phyloP scores from a whole-genome alignment of 495 filamentous ascomycete species.

The Talaromyces wortmannii region DNA sequence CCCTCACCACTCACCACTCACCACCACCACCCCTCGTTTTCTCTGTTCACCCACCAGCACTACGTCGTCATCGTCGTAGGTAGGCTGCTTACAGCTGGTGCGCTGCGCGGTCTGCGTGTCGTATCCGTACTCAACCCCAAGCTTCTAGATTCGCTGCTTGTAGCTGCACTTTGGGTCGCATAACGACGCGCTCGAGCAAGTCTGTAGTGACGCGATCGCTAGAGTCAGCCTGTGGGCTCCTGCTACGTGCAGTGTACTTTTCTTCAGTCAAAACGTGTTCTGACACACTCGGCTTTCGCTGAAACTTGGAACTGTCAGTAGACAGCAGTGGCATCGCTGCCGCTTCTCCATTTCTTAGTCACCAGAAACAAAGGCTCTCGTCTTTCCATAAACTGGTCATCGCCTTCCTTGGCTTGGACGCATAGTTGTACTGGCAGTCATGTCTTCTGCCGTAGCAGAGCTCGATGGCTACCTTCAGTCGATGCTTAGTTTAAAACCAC shows the following conservation, averaged over 20 bases:
- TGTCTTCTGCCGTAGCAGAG: constrained; percentile 83
- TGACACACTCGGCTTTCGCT: not conserved
- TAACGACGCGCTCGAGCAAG: constrained; percentile 24
- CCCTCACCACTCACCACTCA: constrained; percentile 12
- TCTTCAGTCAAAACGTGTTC: not conserved
- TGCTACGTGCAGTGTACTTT: constrained; percentile 1
- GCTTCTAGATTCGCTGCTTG: constrained; percentile 4
- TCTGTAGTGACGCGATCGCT: constrained; percentile 36
- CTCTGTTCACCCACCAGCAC: constrained; percentile 5
- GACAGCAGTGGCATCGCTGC: not conserved
- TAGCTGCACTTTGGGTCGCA: not conserved
- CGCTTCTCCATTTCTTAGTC: not conserved
- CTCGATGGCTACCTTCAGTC: constrained; percentile 84
- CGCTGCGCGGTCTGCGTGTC: not conserved
- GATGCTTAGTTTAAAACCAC: constrained; percentile 85
- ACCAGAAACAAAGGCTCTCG: not conserved
- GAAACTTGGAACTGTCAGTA: constrained; percentile 1
- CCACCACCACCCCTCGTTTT: constrained; percentile 14
- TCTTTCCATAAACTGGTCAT: not conserved
- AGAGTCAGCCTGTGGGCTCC: constrained; percentile 19
- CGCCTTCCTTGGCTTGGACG: not conserved
- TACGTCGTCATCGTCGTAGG: not conserved
- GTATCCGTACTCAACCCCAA: constrained; percentile 1
- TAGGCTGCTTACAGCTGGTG: not conserved
- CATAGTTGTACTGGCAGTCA: constrained; percentile 20